Base-by-base conservation (phyloP, 83 land plant genomes). In the Thuja plicata region DNA sequence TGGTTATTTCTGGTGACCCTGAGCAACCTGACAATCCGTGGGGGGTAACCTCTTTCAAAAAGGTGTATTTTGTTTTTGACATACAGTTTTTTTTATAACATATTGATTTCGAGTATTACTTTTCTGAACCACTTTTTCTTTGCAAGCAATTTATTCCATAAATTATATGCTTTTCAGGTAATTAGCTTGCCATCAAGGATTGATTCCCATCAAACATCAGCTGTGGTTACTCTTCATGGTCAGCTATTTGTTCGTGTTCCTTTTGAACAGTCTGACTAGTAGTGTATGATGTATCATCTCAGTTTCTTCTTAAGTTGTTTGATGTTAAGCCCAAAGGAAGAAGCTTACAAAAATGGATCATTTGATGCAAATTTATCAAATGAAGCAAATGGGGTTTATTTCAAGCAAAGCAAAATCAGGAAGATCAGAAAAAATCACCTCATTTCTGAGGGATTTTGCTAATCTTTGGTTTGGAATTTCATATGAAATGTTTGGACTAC, bases 31-130 rank as follows among this genome's bases (percentile, higher is more conserved):
- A 96, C 90, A 97, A 96, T 90, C 98, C 98, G 21, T 97, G 99
- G 99, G 99, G 99, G 52, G 97, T 97, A 55, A 96, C 97, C 17
- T 94, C 99, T 11, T 97, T 97, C 87, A 95, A 95, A 88, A 97
- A 97, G 96, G 99, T 93, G 48, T 46, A 90, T n/a, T 77, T 71
- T 8, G 32, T 82, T 32, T 32, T 86, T 15, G 43, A 89, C 43
- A 54, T 60, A 54, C 41, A 21, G 2, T 10, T n/a, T 27, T 40
- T 35, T 54, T 62, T 81, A 27, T 46, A 83, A 15, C 37, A 48
- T 27, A 48, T 48, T 32, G 7, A 2, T 48, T 13, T 83, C n/a
- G 5, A 62, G 57, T 16, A 5, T 1, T 48, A 83, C 86, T 11
- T 6, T 83, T 34, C 5, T 83, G 35, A 83, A 83, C 54, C 35